These are phyloP conservation scores for Phytophthora kernoviae DNA, from an alignment of 352 stramenopile species.

Conservation along the genomic window DNA sequence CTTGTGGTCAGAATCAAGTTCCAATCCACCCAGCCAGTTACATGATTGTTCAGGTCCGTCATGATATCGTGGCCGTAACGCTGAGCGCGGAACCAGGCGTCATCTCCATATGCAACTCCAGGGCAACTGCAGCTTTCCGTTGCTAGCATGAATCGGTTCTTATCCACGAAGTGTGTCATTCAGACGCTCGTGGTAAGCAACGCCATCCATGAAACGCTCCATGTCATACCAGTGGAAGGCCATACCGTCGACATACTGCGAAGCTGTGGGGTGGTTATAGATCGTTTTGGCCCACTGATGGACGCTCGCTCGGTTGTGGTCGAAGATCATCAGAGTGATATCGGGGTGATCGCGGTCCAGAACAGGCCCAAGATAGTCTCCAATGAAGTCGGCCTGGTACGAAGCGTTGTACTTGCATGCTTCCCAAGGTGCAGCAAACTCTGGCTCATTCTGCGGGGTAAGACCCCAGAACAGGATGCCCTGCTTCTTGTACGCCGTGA, in stretches of 20 bases:
- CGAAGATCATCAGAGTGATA: conserved; percentile 91
- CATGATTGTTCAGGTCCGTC: conserved; percentile 87
- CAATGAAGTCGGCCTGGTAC: conserved; percentile 73
- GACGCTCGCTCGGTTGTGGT: conserved; percentile 89
- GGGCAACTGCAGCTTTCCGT: conserved; percentile 80
- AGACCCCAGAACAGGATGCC: conserved; percentile 83
- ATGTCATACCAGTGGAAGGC: conserved; percentile 91
- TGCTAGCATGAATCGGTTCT: conserved; percentile 63
- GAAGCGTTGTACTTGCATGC: conserved; percentile 55
- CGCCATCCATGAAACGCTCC: conserved; percentile 73
- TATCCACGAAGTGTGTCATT: conserved; percentile 81
- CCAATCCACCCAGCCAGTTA: conserved; percentile 91
- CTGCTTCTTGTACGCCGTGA: conserved; percentile 80
- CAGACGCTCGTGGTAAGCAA: conserved; percentile 70
- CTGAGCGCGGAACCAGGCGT: conserved; percentile 84
- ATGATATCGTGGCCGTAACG: conserved; percentile 91
- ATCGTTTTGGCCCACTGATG: conserved; percentile 71
- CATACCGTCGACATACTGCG: conserved; percentile 87
- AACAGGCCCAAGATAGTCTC: conserved; percentile 76
- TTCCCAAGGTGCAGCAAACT: conserved; percentile 74
- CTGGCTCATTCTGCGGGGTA: conserved; percentile 89
- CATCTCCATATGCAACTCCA: conserved; percentile 51
- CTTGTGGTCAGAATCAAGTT: conserved; percentile 86
- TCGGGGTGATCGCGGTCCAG: conserved; percentile 63
- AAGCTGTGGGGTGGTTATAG: conserved; percentile 58